These are phyloP conservation scores for Neofusicoccum cordaticola DNA, from an alignment of 2,329 filamentous ascomycete species.

Conservation along the genomic window DNA sequence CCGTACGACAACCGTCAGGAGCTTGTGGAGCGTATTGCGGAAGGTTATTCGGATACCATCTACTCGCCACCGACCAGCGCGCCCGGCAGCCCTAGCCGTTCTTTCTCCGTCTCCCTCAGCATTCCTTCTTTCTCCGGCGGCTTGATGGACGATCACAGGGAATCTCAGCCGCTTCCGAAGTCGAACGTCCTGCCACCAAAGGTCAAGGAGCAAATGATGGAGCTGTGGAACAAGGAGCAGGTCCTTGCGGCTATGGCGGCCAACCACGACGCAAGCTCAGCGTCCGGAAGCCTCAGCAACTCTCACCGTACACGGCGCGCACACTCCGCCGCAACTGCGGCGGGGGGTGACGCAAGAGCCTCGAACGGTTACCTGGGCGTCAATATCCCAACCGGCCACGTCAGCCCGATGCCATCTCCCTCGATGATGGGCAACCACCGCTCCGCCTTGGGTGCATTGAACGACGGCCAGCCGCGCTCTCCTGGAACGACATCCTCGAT, in stretches of 20 bases:
- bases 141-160: not conserved
- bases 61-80: slow-evolving; percentile 68
- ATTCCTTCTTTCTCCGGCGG: not conserved
- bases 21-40: slow-evolving; percentile 71
- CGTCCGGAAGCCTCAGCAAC: slow-evolving; percentile 57
- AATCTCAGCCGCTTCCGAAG: slow-evolving; percentile 2
- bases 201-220: slow-evolving; percentile 72
- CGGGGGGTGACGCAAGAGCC: not conserved
- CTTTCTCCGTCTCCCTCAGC: slow-evolving; percentile 58
- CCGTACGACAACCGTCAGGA: slow-evolving; percentile 73
- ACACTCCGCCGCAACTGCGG: slow-evolving; percentile 17
- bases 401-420: slow-evolving; percentile 11
- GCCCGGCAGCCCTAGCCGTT: slow-evolving; percentile 65
- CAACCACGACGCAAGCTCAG: slow-evolving; percentile 68
- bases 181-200: slow-evolving; percentile 53
- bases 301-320: slow-evolving; percentile 4
- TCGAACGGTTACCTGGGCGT: slow-evolving; percentile 51
- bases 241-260: slow-evolving; percentile 64
- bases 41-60: slow-evolving; percentile 63
- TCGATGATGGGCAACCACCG: slow-evolving; percentile 10
- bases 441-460: slow-evolving; percentile 6
- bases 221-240: slow-evolving; percentile 74
- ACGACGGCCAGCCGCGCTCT: slow-evolving; percentile 20
- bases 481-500: slow-evolving; percentile 36
- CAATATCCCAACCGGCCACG: slow-evolving; percentile 33